These are phyloP conservation scores for Xylariaceae sp. DNA, from an alignment of 2,329 filamentous ascomycete species.

Conservation along the genomic window DNA sequence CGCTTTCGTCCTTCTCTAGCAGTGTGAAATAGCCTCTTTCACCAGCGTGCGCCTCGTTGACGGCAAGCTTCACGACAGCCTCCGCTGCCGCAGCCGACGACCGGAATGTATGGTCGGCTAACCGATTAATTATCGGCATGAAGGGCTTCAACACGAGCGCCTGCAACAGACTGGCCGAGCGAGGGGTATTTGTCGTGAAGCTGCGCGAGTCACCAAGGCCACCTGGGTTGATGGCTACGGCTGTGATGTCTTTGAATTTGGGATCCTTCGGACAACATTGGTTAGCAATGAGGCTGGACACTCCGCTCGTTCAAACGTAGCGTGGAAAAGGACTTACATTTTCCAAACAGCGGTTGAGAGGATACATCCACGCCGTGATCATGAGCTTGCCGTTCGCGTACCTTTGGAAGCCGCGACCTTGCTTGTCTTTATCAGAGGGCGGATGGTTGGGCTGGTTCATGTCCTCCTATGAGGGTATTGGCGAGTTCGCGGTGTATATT, in stretches of 20 bases:
- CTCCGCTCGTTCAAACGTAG: too few species aligned
- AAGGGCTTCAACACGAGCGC: constrained; percentile 20
- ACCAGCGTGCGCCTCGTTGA: constrained; percentile 21
- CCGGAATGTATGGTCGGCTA: constrained; percentile 10
- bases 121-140: not conserved
- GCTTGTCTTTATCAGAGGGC: constrained; percentile 26
- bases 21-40: constrained; percentile 29
- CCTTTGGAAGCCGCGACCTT: constrained; percentile 36
- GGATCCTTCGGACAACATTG: constrained; percentile 20
- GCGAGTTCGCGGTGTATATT: too few species aligned
- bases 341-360: constrained; percentile 31
- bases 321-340: constrained; percentile 17
- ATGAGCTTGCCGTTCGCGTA: constrained; percentile 40
- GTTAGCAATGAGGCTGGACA: too few species aligned
- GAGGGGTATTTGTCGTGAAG: constrained; percentile 30
- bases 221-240: constrained; percentile 26
- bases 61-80: constrained; percentile 15
- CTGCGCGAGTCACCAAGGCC: constrained; percentile 32
- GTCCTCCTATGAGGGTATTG: too few species aligned
- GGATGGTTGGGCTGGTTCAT: constrained; percentile 34
- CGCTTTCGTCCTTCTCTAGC: constrained; percentile 18
- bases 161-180: constrained; percentile 19
- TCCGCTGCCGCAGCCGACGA: constrained; percentile 23
- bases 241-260: constrained; percentile 23
- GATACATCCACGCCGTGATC: constrained; percentile 35